Evolutionary conservation across 2,329 filamentous ascomycete species (phyloP).

Genomic region (Truncatella angustata): DNA sequence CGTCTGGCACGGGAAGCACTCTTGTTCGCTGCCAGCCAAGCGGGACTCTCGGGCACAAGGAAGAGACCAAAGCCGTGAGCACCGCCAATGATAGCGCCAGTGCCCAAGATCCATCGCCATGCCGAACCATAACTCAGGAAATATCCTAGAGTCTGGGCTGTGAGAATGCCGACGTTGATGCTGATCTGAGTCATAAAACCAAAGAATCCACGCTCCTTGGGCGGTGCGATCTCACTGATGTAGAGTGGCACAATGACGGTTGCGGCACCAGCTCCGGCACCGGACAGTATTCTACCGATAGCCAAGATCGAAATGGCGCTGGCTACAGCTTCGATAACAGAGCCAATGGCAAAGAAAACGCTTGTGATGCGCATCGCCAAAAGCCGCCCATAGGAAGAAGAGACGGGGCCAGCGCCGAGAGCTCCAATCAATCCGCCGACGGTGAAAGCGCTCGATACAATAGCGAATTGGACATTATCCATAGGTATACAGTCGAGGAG

Average conservation of each 20-base stretch:
- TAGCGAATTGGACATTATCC: slow-evolving; percentile 76
- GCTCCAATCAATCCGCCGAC: slow-evolving; percentile 85
- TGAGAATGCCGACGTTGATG: slow-evolving; percentile 86
- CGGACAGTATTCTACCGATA: slow-evolving; percentile 74
- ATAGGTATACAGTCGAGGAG: slow-evolving; percentile 84
- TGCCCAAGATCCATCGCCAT: slow-evolving; percentile 81
- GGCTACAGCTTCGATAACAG: slow-evolving; percentile 71
- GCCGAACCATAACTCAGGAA: slow-evolving; percentile 77
- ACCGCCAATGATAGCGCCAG: slow-evolving; percentile 67
- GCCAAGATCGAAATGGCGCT: slow-evolving; percentile 65
- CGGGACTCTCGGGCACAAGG: slow-evolving; percentile 81
- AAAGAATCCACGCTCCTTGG: slow-evolving; percentile 73
- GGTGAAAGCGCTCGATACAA: slow-evolving; percentile 88
- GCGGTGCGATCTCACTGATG: slow-evolving; percentile 86
- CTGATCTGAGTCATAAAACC: slow-evolving; percentile 85
- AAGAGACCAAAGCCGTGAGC: slow-evolving; percentile 69
- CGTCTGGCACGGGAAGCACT: slow-evolving; percentile 60
- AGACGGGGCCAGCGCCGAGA: slow-evolving; percentile 74
- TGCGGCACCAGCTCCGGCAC: slow-evolving; percentile 80
- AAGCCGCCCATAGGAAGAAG: slow-evolving; percentile 73
- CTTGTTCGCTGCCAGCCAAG: slow-evolving; percentile 75
- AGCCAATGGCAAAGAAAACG: slow-evolving; percentile 72
- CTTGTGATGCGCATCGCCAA: slow-evolving; percentile 76
- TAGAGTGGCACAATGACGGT: slow-evolving; percentile 94
- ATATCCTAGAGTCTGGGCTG: slow-evolving; percentile 80